Conservation (phyloP, 257 asterid genomes). For the Leptodermis oblonga region DNA sequence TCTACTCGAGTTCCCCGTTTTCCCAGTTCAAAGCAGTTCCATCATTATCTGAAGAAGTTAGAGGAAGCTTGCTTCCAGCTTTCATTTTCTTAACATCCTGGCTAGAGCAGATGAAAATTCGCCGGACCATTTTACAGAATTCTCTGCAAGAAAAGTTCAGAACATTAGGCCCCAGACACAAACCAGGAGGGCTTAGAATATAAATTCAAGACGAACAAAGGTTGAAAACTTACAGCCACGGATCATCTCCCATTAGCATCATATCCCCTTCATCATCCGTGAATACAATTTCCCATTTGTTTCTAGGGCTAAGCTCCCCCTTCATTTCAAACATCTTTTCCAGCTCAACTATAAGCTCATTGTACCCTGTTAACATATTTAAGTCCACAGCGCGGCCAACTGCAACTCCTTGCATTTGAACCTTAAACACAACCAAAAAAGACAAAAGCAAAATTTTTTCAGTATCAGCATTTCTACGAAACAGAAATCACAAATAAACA, state of each 20-base stretch:
- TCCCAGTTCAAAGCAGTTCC: conserved; percentile 27
- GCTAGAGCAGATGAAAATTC: conserved; percentile 63
- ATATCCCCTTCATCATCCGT: conserved; percentile 92
- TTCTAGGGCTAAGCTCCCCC: conserved; percentile 64
- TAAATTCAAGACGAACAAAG: background rate
- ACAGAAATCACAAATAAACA: background rate
- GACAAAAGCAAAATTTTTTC: background rate
- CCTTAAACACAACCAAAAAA: conserved; percentile 37
- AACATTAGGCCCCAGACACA: conserved; percentile 1
- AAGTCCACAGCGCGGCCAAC: conserved; percentile 95
- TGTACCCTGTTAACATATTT: conserved; percentile 59
- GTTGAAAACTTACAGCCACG: conserved; percentile 73
- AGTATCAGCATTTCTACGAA: conserved; percentile 10
- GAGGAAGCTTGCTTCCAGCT: conserved; percentile 48
- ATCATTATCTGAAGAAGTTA: conserved; percentile 38
- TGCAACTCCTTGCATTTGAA: conserved; percentile 97
- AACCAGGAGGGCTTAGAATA: background rate
- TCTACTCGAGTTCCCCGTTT: conserved; percentile 24
- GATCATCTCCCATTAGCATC: conserved; percentile 97
- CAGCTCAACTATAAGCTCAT: conserved; percentile 65
- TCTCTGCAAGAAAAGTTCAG: conserved; percentile 45
- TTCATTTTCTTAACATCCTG: conserved; percentile 72
- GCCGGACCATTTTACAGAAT: conserved; percentile 70
- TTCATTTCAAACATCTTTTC: conserved; percentile 84
- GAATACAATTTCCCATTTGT: conserved; percentile 79